These are phyloP conservation scores for Nothopassalora personata DNA, from an alignment of 2,329 filamentous ascomycete genomes.

Conservation along the genomic window DNA sequence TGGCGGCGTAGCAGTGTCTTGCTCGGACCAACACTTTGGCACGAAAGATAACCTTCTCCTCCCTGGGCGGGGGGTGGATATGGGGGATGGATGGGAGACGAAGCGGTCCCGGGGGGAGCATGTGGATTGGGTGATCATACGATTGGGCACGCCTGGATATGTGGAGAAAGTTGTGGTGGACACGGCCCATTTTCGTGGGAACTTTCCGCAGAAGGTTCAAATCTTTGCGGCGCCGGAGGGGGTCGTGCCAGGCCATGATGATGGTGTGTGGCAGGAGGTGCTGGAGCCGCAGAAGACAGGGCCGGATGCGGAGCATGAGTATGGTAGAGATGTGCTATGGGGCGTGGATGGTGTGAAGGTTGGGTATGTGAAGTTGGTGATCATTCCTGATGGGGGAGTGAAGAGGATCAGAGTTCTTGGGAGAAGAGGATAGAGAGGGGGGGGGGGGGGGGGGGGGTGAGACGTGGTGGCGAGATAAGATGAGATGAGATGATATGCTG, in stretches of 20 bases:
- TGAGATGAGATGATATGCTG: no score
- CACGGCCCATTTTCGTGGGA: constrained; percentile 77
- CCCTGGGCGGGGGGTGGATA: constrained; percentile 72
- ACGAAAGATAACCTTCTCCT: constrained; percentile 75
- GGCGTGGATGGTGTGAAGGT: constrained; percentile 55
- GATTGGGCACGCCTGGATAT: constrained; percentile 60
- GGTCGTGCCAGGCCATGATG: constrained; percentile 51
- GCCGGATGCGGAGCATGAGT: constrained; percentile 68
- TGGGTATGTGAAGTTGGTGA: constrained; percentile 83
- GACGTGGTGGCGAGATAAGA: no score
- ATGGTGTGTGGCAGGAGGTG: constrained; percentile 60
- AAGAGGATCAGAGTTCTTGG: constrained; percentile 79
- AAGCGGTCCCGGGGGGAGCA: constrained; percentile 68
- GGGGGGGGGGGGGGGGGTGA: background rate
- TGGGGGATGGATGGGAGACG: constrained; percentile 88
- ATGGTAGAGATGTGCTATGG: constrained; percentile 40
- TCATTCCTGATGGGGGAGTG: constrained; percentile 89
- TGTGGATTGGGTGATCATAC: constrained; percentile 75
- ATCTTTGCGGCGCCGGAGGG: constrained; percentile 56
- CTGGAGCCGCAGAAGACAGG: constrained; percentile 63
- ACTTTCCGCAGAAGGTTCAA: constrained; percentile 72
- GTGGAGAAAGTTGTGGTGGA: constrained; percentile 67
- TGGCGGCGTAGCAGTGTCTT: constrained; percentile 68
- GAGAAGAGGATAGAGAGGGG: constrained; percentile 31
- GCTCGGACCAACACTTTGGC: constrained; percentile 80